phyloP scores from a whole-genome alignment of 371 early-diverging fungal genomes.

The Apophysomyces elegans region DNA sequence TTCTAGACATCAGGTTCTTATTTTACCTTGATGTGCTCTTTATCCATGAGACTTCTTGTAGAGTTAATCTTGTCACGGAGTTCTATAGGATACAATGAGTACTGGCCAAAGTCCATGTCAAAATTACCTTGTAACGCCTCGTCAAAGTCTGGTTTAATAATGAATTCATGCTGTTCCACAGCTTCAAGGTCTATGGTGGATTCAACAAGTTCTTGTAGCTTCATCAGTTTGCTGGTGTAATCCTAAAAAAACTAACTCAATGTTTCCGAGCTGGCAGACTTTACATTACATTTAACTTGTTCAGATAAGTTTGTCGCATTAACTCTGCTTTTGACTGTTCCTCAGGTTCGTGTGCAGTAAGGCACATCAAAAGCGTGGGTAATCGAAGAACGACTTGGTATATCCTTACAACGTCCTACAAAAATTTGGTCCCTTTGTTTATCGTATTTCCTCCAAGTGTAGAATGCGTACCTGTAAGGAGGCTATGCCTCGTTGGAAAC shows the following conservation, averaged over 20 bases:
- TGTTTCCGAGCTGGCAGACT: neutral
- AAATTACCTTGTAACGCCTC: slow-evolving; percentile 70
- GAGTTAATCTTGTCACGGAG: slow-evolving; percentile 66
- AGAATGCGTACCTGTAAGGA: slow-evolving; percentile 61
- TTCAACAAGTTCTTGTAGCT: slow-evolving; percentile 81
- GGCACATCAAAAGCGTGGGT: slow-evolving; percentile 64
- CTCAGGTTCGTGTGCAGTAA: slow-evolving; percentile 52
- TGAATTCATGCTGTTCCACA: slow-evolving; percentile 85
- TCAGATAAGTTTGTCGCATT: slow-evolving; percentile 28
- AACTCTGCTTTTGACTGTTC: slow-evolving; percentile 27
- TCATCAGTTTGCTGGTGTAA: slow-evolving; percentile 57
- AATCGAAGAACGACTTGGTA: slow-evolving; percentile 88
- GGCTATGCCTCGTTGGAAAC: slow-evolving; percentile 83
- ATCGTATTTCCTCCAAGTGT: neutral
- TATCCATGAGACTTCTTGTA: slow-evolving; percentile 57
- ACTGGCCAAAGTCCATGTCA: neutral
- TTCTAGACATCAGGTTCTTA: neutral
- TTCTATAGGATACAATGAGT: slow-evolving; percentile 40
- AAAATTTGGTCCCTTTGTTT: slow-evolving; percentile 13
- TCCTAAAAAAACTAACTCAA: slow-evolving; percentile 33
- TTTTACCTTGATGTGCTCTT: slow-evolving; percentile 64
- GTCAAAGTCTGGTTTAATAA: slow-evolving; percentile 89
- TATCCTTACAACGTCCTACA: slow-evolving; percentile 83
- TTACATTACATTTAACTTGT: slow-evolving; percentile 17
- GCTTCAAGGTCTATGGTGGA: slow-evolving; percentile 90